phyloP scores from a whole-genome alignment of 2,329 filamentous ascomycete genomes.

The Graphiopsis chlorocephala region DNA sequence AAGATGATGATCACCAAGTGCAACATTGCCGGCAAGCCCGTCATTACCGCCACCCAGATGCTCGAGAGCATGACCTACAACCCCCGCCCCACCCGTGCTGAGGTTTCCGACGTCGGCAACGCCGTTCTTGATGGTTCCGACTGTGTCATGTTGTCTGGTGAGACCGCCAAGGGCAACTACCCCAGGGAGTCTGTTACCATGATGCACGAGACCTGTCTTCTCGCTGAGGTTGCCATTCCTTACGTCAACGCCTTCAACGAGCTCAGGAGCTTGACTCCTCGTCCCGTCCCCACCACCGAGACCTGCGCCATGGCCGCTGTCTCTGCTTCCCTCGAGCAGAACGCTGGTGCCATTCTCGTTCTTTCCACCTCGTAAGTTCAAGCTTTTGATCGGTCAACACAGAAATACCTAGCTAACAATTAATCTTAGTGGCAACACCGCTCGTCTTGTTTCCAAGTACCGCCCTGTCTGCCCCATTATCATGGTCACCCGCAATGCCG shows the following conservation, averaged over 20 bases:
- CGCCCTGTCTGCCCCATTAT: constrained; percentile 98
- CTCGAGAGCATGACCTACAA: constrained; percentile 99
- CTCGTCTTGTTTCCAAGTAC: constrained; percentile 96
- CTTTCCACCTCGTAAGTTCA: constrained; percentile 76
- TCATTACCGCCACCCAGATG: constrained; percentile 99
- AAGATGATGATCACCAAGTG: constrained; percentile 99
- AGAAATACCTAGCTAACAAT: constrained; percentile 62
- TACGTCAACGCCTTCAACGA: constrained; percentile 98
- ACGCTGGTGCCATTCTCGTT: constrained; percentile 92
- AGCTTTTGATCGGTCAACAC: constrained; percentile 82
- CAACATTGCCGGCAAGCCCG: constrained; percentile 98
- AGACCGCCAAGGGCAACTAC: constrained; percentile 98
- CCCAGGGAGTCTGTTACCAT: constrained; percentile 87
- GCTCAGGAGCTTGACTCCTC: constrained; percentile 76
- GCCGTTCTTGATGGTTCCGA: constrained; percentile 96
- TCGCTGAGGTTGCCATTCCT: constrained; percentile 95
- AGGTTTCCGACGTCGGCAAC: constrained; percentile 98
- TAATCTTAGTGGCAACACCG: constrained; percentile 71
- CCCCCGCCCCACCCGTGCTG: constrained; percentile 92
- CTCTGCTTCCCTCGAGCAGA: constrained; percentile 90
- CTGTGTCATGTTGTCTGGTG: constrained; percentile 99
- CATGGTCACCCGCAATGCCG: constrained; percentile 90
- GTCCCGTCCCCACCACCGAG: constrained; percentile 85
- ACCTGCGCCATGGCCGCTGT: constrained; percentile 97
- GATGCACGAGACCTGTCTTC: constrained; percentile 97